phyloP scores from a whole-genome alignment of 805 yeast species.

The Alloascoidea hylecoeti region DNA sequence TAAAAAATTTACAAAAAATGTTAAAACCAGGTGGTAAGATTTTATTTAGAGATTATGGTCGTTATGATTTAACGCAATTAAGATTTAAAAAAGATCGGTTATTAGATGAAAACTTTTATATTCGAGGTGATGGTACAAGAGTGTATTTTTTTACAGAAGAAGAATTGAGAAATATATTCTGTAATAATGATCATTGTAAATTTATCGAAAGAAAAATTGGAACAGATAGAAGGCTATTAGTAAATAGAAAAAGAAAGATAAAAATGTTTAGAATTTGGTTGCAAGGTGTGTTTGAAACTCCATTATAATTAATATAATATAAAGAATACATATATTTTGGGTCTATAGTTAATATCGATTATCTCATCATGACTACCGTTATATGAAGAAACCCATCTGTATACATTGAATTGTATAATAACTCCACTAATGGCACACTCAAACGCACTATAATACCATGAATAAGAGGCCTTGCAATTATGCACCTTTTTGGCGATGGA shows the following conservation, averaged over 20 bases:
- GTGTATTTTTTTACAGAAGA: slow-evolving; percentile 96
- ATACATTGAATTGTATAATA: slow-evolving; percentile 30
- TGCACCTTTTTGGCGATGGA: slow-evolving; percentile 21
- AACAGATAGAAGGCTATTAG: slow-evolving; percentile 81
- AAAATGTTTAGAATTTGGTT: slow-evolving; percentile 97
- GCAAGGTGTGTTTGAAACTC: slow-evolving; percentile 68
- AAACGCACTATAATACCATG: slow-evolving; percentile 44
- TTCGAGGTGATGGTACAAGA: slow-evolving; percentile 95
- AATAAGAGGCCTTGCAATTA: slow-evolving; percentile 26
- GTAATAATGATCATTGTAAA: slow-evolving; percentile 30
- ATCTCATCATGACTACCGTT: slow-evolving; percentile 23
- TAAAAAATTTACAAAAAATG: slow-evolving; percentile 50
- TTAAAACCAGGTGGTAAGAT: slow-evolving; percentile 91
- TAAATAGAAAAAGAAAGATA: slow-evolving; percentile 80
- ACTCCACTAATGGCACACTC: slow-evolving; percentile 26
- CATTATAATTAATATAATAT: no score
- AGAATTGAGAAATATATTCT: slow-evolving; percentile 67
- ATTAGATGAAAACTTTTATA: slow-evolving; percentile 85
- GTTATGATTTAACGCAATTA: slow-evolving; percentile 92
- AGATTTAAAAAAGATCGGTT: slow-evolving; percentile 81
- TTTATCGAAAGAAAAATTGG: slow-evolving; percentile 69
- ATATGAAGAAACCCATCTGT: slow-evolving; percentile 59
- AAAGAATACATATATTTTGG: no score
- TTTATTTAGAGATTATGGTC: slow-evolving; percentile 85
- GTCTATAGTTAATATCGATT: no score